Evolutionary conservation across 768 basidiomycete species (phyloP).

Genomic region (Baorangia bicolor): DNA sequence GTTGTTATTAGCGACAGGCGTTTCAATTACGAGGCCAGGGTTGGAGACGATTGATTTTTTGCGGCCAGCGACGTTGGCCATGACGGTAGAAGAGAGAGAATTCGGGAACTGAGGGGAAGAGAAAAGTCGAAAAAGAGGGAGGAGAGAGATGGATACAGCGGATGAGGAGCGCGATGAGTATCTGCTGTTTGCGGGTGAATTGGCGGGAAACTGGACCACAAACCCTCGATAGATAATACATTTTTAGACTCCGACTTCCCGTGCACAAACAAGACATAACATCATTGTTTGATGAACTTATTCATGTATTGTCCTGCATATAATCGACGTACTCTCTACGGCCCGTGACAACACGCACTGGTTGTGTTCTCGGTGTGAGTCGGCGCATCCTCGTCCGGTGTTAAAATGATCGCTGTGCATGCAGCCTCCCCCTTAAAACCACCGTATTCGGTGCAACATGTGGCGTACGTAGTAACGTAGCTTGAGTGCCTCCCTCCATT

Average conservation of each 20-base stretch:
- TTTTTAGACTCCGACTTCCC: slow-evolving; percentile 29
- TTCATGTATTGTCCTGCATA: background rate
- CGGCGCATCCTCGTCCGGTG: background rate
- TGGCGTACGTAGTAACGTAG: background rate
- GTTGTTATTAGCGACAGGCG: slow-evolving; percentile 74
- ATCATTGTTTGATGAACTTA: background rate
- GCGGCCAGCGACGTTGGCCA: slow-evolving; percentile 60
- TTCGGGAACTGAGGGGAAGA: background rate
- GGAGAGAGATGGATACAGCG: background rate
- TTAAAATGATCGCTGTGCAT: too few species aligned
- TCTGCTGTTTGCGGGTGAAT: slow-evolving; percentile 10
- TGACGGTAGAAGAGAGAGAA: slow-evolving; percentile 31
- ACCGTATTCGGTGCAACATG: background rate
- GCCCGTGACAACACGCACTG: too few species aligned
- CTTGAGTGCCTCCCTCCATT: background rate
- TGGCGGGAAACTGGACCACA: slow-evolving; percentile 8
- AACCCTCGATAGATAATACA: slow-evolving; percentile 29
- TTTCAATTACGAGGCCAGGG: slow-evolving; percentile 66
- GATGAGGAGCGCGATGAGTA: slow-evolving; percentile 2
- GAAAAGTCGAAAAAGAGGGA: background rate
- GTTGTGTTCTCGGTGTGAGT: background rate
- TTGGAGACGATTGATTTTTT: slow-evolving; percentile 78
- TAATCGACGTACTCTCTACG: too few species aligned
- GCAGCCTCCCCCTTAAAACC: background rate
- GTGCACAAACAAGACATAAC: slow-evolving; percentile 29